Evolutionary conservation across 257 asterid species (phyloP).

Genomic region (Galeopsis tetrahit): DNA sequence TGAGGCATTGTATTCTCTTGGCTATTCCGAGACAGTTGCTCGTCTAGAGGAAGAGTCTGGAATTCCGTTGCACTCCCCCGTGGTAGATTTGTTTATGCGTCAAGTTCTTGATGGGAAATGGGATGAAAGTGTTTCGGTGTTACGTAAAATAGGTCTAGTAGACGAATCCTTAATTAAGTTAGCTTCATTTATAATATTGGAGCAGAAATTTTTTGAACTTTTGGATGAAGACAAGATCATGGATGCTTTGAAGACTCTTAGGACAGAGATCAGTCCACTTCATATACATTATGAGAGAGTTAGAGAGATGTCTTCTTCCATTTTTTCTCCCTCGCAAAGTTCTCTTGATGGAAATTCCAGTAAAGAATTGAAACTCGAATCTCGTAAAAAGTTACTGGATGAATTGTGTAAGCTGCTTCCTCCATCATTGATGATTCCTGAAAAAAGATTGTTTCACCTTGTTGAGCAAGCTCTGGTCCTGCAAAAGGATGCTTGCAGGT

Average conservation of each 20-base stretch:
- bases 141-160: slow-evolving; percentile 52
- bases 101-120: slow-evolving; percentile 81
- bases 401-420: slow-evolving; percentile 78
- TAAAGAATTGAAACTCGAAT: slow-evolving; percentile 44
- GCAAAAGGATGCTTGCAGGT: slow-evolving; percentile 72
- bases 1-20: slow-evolving; percentile 82
- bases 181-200: slow-evolving; percentile 74
- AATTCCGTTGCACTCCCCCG: slow-evolving; percentile 62
- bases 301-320: slow-evolving; percentile 65
- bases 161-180: slow-evolving; percentile 59
- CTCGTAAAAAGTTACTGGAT: slow-evolving; percentile 62
- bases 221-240: slow-evolving; percentile 57
- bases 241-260: slow-evolving; percentile 85
- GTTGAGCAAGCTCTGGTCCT: slow-evolving; percentile 85
- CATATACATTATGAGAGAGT: slow-evolving; percentile 54
- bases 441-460: slow-evolving; percentile 73
- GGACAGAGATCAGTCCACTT: slow-evolving; percentile 74
- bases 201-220: slow-evolving; percentile 79
- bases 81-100: slow-evolving; percentile 64
- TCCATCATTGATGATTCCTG: slow-evolving; percentile 70
- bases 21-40: slow-evolving; percentile 69
- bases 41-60: slow-evolving; percentile 82
- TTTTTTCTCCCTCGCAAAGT: slow-evolving; percentile 51
- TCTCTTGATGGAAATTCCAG: slow-evolving; percentile 42
- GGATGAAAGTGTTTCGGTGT: slow-evolving; percentile 71